Evolutionary conservation across 352 stramenopile genomes (phyloP), one percentile per base, ranked within the genome.

Genomic region (Aphanomyces euteiches): DNA sequence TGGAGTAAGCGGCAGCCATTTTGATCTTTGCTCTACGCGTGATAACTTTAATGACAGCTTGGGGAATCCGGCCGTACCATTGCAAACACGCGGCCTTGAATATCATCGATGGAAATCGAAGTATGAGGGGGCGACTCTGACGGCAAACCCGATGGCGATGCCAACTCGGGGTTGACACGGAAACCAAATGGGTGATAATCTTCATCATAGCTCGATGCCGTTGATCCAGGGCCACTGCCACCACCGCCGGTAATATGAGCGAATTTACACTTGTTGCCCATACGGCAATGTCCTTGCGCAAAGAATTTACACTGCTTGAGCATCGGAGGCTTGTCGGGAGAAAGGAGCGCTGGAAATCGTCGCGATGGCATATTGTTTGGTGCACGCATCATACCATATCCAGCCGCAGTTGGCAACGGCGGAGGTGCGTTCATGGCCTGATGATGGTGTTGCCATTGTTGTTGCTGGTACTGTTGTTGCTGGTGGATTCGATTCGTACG

Each of bases 1-100:
- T 99, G 97, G 38, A 99, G 83, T 28, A 99, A 79, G 15, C 97
- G 89, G 67, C 97, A 99, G 41, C 97, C 97, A 38, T 98, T 97
- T 80, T 99, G 97, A 78, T 98, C 95, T 73, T 98, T 93, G 41
- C 94, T 98, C 4, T 73, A 70, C 15, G 48, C 45, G 28, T 28
- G 28, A 28, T 28, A 58, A 58, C 28, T 38, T 8, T 3, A 58
- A 58, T 10, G n/a, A 19, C 28, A 10, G 8, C 28, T 10, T n/a
- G n/a, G 37, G 8, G 7, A 19, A 3, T n/a, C n/a, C 3, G n/a
- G 45, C 3, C 8, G 54, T 70, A 70, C 64, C 84, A 94, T 92
- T 21, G 83, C 78, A 61, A 90, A 92, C 63, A 94, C 86, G 48
- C 86, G 84, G 57, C 82, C 82, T 34, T 81, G 78, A n/a, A 94